Percentiles rank a stretch among this genome's conserved stretches.
phyloP scores from a whole-genome alignment of 2,329 filamentous ascomycete species.

The Pestalotiopsis sp. region DNA sequence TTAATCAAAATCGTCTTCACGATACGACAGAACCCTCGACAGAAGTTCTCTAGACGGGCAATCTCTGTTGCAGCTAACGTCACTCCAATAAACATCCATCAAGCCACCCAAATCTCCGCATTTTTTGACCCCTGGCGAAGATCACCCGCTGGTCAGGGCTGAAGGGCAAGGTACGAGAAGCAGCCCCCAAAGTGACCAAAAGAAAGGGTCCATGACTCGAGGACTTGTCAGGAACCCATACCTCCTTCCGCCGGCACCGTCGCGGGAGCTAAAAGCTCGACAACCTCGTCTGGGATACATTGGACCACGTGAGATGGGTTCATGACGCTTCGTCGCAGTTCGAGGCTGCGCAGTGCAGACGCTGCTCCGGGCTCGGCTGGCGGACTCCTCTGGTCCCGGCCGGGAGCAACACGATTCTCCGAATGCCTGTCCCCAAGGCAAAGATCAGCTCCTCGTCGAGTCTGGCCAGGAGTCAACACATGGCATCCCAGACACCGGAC shows the following conservation, averaged over 20 bases:
- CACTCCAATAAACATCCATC: not conserved
- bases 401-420: not conserved
- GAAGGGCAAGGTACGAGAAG: too few relatives aligned
- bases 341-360: not conserved
- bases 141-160: not conserved
- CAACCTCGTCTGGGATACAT: not conserved
- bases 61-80: not conserved
- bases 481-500: not conserved
- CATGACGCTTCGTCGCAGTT: not conserved
- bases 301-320: not conserved
- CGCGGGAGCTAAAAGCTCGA: not conserved
- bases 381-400: not conserved
- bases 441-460: not conserved
- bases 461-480: not conserved
- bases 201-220: not conserved
- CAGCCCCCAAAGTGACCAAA: not conserved
- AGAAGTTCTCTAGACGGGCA: not conserved
- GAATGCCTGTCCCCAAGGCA: not conserved
- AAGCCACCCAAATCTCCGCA: not conserved
- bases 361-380: not conserved
- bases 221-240: not conserved
- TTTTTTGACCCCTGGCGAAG: not conserved
- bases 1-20: not conserved
- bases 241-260: not conserved
- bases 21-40: not conserved